Evolutionary conservation across 2,329 filamentous ascomycete genomes (phyloP).

Genomic region (Exophiala calicioides): DNA sequence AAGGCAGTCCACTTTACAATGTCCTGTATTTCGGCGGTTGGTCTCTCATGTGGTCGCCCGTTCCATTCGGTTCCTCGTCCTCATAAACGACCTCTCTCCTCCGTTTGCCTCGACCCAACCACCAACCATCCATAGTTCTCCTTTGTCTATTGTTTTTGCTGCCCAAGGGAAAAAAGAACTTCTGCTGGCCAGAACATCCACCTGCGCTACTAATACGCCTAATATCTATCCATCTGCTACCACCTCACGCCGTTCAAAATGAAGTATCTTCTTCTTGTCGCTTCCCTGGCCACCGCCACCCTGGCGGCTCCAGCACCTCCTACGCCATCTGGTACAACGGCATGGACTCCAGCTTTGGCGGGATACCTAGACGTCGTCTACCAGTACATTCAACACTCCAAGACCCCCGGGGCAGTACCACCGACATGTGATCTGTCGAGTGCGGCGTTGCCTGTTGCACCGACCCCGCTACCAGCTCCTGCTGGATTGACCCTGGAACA

Average conservation of each 20-base stretch:
- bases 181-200: constrained; percentile 20
- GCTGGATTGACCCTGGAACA: constrained; percentile 68
- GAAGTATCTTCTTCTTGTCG: constrained; percentile 18
- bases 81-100: too few relatives aligned
- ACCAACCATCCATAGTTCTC: too few relatives aligned
- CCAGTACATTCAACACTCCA: constrained; percentile 39
- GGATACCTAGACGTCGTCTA: constrained; percentile 44
- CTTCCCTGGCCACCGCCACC: constrained; percentile 37
- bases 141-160: constrained; percentile 21
- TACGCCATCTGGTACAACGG: constrained; percentile 37
- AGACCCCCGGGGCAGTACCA: constrained; percentile 21
- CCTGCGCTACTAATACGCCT: constrained; percentile 7
- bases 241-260: constrained; percentile 13
- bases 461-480: constrained; percentile 62
- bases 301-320: constrained; percentile 39
- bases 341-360: constrained; percentile 43
- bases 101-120: too few relatives aligned
- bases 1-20: constrained; percentile 22
- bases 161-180: constrained; percentile 13
- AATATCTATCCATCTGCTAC: constrained; percentile 1
- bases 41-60: constrained; percentile 19
- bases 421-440: constrained; percentile 39
- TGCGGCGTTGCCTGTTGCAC: constrained; percentile 43
- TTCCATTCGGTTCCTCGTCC: constrained; percentile 10
- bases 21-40: constrained; percentile 25